phyloP scores from a whole-genome alignment of 2,329 filamentous ascomycete genomes.

The Aspergillus hiratsukae region DNA sequence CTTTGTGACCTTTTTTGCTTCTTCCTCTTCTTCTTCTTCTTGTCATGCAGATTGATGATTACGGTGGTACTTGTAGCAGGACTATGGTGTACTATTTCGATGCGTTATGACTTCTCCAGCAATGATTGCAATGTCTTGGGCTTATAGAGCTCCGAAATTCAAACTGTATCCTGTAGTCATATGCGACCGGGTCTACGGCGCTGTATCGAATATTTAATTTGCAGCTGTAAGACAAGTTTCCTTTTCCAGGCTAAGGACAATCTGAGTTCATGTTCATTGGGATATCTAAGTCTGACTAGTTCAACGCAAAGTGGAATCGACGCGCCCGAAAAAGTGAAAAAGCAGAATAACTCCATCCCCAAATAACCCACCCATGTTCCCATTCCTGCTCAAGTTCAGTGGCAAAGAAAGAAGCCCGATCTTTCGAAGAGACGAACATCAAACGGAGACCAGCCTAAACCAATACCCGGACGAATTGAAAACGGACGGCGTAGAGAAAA shows the following conservation, averaged over 20 bases:
- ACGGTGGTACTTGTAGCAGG: slow-evolving; percentile 6
- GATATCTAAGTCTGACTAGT: slow-evolving; percentile 14
- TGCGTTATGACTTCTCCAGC: neutral
- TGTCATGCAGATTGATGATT: neutral
- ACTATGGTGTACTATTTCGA: slow-evolving; percentile 2
- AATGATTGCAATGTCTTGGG: neutral
- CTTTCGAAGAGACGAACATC: slow-evolving; percentile 3
- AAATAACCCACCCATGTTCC: slow-evolving; percentile 7
- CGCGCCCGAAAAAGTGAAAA: slow-evolving; percentile 1
- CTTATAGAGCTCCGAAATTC: neutral
- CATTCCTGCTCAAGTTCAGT: slow-evolving; percentile 1
- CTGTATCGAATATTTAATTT: neutral
- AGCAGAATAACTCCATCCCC: slow-evolving; percentile 14
- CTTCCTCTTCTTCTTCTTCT: neutral
- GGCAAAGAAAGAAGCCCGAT: neutral
- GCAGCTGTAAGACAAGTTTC: neutral
- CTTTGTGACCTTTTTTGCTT: neutral
- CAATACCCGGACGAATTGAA: neutral
- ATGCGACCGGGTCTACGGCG: neutral
- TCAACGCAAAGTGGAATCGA: slow-evolving; percentile 2
- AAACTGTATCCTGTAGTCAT: neutral
- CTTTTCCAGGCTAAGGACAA: neutral
- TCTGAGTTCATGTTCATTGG: slow-evolving; percentile 11
- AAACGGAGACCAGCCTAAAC: neutral
- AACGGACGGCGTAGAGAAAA: neutral